A percentile compares a stretch with the other conserved stretches of the same genome.
Conservation (phyloP, 2,329 filamentous ascomycete genomes). For the Aphanoascus verrucosus region DNA sequence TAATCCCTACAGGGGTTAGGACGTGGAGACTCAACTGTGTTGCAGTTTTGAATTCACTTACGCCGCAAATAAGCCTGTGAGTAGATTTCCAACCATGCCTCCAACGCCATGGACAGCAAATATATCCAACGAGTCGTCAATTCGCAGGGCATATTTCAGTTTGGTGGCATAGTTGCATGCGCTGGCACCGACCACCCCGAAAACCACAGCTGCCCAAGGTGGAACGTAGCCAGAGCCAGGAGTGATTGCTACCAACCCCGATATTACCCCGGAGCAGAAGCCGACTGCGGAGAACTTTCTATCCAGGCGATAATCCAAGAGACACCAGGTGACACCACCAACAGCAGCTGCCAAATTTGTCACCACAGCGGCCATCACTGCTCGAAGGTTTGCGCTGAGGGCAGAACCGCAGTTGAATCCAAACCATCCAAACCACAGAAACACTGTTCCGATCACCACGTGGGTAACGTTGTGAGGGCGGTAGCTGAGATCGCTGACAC, state of each 20-base stretch:
- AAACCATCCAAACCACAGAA: conserved; percentile 93
- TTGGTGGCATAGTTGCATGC: conserved; percentile 86
- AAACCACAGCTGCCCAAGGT: conserved; percentile 71
- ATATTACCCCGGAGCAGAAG: conserved; percentile 83
- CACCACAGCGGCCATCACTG: conserved; percentile 75
- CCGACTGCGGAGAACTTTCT: conserved; percentile 87
- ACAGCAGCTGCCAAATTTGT: conserved; percentile 77
- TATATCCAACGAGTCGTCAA: conserved; percentile 81
- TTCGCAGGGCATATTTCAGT: conserved; percentile 69
- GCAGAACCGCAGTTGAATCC: conserved; percentile 87
- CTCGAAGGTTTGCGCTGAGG: conserved; percentile 67
- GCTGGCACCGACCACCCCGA: conserved; percentile 62
- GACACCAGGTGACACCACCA: conserved; percentile 79
- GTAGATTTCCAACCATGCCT: conserved; percentile 66
- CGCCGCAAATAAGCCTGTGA: conserved; percentile 73
- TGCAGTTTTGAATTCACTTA: conserved; percentile 33
- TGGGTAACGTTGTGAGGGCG: conserved; percentile 88
- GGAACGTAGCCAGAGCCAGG: conserved; percentile 80
- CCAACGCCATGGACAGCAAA: conserved; percentile 74
- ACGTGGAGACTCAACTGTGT: background rate
- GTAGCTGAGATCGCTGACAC: conserved; percentile 81
- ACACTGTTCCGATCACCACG: conserved; percentile 83
- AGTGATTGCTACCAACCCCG: conserved; percentile 78
- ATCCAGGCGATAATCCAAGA: conserved; percentile 80
- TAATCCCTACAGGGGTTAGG: conserved; percentile 46